A percentile compares a stretch with the other conserved stretches of the same genome.
These are phyloP conservation scores for Niveomyces coronatus DNA, from an alignment of 2,329 filamentous ascomycete species.

Conservation along the genomic window DNA sequence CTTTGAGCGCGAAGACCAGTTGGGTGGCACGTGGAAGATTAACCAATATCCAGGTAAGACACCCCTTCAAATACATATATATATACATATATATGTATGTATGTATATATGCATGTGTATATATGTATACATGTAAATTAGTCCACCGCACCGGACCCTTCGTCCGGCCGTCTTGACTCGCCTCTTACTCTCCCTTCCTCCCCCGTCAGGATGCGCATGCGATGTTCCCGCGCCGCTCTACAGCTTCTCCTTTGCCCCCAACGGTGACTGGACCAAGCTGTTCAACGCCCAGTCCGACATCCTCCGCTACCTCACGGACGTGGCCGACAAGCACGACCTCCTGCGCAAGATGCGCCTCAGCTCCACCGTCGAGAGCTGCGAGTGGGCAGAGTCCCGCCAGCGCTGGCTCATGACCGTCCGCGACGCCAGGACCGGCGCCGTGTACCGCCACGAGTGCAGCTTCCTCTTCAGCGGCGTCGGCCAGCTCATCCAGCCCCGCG, in stretches of 20 bases:
- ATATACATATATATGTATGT: too few species aligned
- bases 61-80: neutral
- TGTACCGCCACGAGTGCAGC: conserved; percentile 26
- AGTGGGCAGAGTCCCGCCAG: conserved; percentile 25
- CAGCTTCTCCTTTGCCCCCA: conserved; percentile 49
- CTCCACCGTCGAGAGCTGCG: conserved; percentile 25
- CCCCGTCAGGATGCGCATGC: conserved; percentile 37
- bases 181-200: too few species aligned
- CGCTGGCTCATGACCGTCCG: conserved; percentile 26
- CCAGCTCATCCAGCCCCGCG: conserved; percentile 22
- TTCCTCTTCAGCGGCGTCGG: conserved; percentile 29
- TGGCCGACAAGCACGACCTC: conserved; percentile 38
- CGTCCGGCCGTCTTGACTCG: too few species aligned
- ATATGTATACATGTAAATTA: too few species aligned
- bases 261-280: conserved; percentile 48
- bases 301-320: conserved; percentile 40
- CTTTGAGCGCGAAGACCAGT: conserved; percentile 46
- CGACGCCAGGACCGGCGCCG: conserved; percentile 14
- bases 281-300: conserved; percentile 48
- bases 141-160: too few species aligned
- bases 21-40: conserved; percentile 55
- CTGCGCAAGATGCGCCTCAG: conserved; percentile 27
- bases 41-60: conserved; percentile 47
- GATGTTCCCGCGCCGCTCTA: conserved; percentile 51
- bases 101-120: too few species aligned